Base-by-base conservation (phyloP, 2,329 filamentous ascomycete genomes). In the Ramularia collo-cygni region DNA sequence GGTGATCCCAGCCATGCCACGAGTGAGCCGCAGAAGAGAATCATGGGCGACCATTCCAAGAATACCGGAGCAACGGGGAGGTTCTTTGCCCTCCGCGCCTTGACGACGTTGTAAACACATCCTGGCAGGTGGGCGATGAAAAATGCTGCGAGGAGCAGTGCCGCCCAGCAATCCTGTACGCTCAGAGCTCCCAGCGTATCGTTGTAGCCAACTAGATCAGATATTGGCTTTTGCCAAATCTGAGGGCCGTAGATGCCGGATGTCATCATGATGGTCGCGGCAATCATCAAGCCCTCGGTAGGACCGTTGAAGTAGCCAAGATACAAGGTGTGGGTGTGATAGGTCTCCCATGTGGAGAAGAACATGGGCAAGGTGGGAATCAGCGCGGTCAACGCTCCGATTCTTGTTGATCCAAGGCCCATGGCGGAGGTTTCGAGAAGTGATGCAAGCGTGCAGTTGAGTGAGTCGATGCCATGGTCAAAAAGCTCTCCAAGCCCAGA, bases 281-380 rank as follows among this genome's bases (percentile, higher is more conserved):
- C 92, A 48, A 98, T 81, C 37, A 96, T 80, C 24, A 98, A 71
- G 14, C 92, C 92, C 69, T 98, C 92, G 24, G 92, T 98, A 2
- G 92, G 92, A 1, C 92, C 92, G 63, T 98, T 98, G 76, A 98
- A 84, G 62, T 90, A 87, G 40, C 92, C 92, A 9, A 98, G 79
- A 64, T 95, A 98, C 4, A 98, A 71, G 0, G 92, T 96, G 64
- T 98, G 92, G 4, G 92, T 95, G 66, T 98, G 92, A 64, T 95
- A 98, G 1, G 92, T 98, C 68, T 98, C 92, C 92, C 92, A 98
- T 2, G 92, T 98, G 3, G 90, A 95, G 68, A 98, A 95, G 72
- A 95, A 98, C 92, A 98, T 98, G 44, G 92, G 86, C 31, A 98
- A 70, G 54, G 88, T 93, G 1, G 92, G 92, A 45, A 90, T 80